Evolutionary conservation across 208 protist species (phyloP).

Genomic region (Phytomonas serpens): DNA sequence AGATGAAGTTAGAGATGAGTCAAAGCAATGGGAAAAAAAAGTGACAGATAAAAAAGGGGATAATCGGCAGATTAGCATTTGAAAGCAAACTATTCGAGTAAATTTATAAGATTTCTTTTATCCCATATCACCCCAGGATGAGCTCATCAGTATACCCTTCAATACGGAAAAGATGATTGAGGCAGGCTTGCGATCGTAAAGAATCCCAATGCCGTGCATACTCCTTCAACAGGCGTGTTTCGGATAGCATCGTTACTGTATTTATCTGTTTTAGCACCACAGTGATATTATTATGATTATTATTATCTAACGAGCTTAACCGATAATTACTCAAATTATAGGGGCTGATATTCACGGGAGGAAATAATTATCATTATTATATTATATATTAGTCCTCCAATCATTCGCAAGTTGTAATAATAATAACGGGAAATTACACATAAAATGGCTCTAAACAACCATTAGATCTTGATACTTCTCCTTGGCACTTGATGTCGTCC

Average conservation of each 20-base stretch:
- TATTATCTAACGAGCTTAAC: not conserved
- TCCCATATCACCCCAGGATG: not conserved
- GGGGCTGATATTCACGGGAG: not conserved
- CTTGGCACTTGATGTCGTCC: not conserved
- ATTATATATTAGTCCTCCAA: not conserved
- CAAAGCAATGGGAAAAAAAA: constrained; percentile 3
- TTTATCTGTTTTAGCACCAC: not conserved
- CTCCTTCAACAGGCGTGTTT: not conserved
- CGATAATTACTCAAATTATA: not conserved
- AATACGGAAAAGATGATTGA: not conserved
- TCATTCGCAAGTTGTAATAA: not conserved
- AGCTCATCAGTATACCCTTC: not conserved
- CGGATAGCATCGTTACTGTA: not conserved
- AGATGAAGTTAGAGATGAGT: not conserved
- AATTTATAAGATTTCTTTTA: not conserved
- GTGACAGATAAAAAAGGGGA: constrained; percentile 7
- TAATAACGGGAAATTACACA: not conserved
- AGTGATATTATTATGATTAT: not conserved
- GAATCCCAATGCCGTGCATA: not conserved
- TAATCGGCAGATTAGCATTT: not conserved
- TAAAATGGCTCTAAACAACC: not conserved
- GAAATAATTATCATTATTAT: not conserved
- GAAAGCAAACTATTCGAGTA: not conserved
- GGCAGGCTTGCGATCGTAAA: not conserved
- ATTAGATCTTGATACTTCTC: not conserved